Evolutionary conservation across 1,139 yeast genomes (phyloP), one percentile per base, ranked within the genome.

Genomic region (Hyphopichia khmerensis): DNA sequence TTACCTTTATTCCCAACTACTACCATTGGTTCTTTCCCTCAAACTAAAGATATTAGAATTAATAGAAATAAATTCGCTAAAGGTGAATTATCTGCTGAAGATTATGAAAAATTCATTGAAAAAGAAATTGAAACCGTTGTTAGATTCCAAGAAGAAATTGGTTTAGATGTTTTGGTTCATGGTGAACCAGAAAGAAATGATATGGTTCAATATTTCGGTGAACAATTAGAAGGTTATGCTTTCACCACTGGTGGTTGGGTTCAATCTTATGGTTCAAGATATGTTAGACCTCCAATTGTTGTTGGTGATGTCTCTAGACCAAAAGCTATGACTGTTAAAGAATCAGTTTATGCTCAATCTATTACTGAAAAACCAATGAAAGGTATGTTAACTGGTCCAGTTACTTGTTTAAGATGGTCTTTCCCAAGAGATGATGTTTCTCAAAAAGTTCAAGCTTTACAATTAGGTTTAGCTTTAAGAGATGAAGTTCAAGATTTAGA

Each of bases 121-220:
- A 80, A 90, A 78, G 98, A 93, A 80, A 93, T 93, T 62, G 95
- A 87, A 69, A 82, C 79, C 51, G 98, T 91, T 64, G 89, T 93
- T 74, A 87, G 88, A 79, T 93, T 93, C 95, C 99, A 93, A 82
- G 99, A 93, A 78, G 96, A 93, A 71, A 82, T 91, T 65, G 99
- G 96, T 59, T 84, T 93, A 65, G 99, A 93, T 69, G 99, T 93
- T 59, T 80, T 91, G 61, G 99, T 93, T 56, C 99, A 93, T 76
- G 99, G 99, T 80, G 99, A 93, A 80, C 99, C 99, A 74, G 99
- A 95, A 83, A 88, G 99, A 85, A 93, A 93, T 79, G 99, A 93
- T 80, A 93, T 93, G 99, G 99, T 93, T 65, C 99, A 93, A 81
- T 93, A 93, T 85, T 93, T 93, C 58, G 99, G 99, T 80, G 99